Base-by-base conservation (phyloP, 768 basidiomycete species). In the Tylopilus balloui region DNA sequence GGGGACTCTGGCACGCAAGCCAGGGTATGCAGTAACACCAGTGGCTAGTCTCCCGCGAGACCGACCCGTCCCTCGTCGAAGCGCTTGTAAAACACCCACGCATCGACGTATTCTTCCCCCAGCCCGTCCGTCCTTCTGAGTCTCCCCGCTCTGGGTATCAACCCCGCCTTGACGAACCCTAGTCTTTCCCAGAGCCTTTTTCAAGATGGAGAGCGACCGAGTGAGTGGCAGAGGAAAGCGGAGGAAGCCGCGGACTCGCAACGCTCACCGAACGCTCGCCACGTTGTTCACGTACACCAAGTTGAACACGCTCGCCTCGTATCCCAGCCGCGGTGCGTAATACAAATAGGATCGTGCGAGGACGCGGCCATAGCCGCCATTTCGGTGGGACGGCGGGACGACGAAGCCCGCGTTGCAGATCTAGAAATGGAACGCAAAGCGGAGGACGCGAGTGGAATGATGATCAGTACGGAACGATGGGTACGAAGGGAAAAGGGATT, bases 381-480 rank as follows among this genome's bases (percentile, higher is more conserved):
- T 81, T 21, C 90, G 77, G 27, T 83, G 79, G 0, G 59, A 59
- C 6, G 78, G 73, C 19, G 85, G 80, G 7, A 93, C 83, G 29
- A 95, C 73, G 68, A 96, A 96, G 3, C 93, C 93, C 4, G 79
- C 92, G 58, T 95, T 96, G 69, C 90, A 92, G 52, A 88, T 87
- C 85, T 90, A 29, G 32, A 39, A n/a, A 13, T 34, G 42, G 19
- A 34, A 23, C 7, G 5, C 15, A 35, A 6, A 13, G 21, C 21
- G 11, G 32, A 15, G 32, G 24, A 6, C 3, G 19, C n/a, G 24
- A 37, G 47, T 41, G 47, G 40, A 32, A 6, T 34, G 32, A 34
- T 34, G 48, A 37, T 49, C 48, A 25, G 32, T 13, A 32, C 7
- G 9, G 13, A 1, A 6, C 19, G 24, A 12, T n/a, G 42, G n/a